Evolutionary conservation across 148 eudicot genomes (phyloP), one percentile per base, ranked within the genome.

Genomic region (Spergularia marina): DNA sequence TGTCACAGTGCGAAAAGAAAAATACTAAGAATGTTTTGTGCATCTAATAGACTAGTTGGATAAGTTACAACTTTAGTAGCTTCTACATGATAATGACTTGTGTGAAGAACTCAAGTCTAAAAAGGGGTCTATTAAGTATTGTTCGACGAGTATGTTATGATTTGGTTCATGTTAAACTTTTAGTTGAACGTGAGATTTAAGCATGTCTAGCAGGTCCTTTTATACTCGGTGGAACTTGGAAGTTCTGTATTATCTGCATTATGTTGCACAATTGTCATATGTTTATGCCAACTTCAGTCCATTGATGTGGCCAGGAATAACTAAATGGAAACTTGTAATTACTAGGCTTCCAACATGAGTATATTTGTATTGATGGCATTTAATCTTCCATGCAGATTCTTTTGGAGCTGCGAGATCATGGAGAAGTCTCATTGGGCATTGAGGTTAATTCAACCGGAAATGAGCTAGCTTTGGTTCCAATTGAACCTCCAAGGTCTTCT

Each of bases 381-480:
- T 59, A 9, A 7, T 75, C 15, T 53, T 74, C 21, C 60, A 21
- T 82, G 82, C 85, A 94, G 98, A 87, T 94, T 84, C 87, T 89
- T 40, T 70, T 94, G 77, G 97, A 94, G 87, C 71, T 86, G 34
- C 88, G 74, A 80, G 73, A 15, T 69, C 76, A 70, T 78, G 88
- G 77, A 68, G 61, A 75, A 71, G 75, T 76, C 71, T 68, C 80
- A 36, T 66, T 86, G 72, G 77, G 83, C 10, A 65, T n/a, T 82
- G 86, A 87, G 78, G 78, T 63, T 82, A 89, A 80, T 77, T 86
- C 91, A 76, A 82, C 89, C 34, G 92, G 92, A 65, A 89, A 92
- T 76, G 91, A 88, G 68, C 79, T 96, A 59, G 94, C 98, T 67
- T 80, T 92, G 89, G 97, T 92, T 79, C 91, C 94, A 65, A 83